These are phyloP conservation scores for Elsinoe batatas DNA, from an alignment of 2,329 filamentous ascomycete species.

Conservation along the genomic window DNA sequence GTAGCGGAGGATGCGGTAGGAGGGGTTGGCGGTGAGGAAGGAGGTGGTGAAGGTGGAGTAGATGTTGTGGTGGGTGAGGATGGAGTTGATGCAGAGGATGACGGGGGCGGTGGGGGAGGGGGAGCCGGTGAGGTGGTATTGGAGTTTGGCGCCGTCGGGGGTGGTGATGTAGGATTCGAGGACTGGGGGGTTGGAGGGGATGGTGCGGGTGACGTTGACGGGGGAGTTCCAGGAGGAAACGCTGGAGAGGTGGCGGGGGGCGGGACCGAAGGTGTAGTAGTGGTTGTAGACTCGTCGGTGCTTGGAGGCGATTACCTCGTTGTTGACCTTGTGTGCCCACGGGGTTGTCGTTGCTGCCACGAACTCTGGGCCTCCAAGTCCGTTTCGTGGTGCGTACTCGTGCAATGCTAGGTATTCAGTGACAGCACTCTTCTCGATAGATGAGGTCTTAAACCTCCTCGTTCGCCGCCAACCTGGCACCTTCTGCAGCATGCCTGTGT, in stretches of 20 bases:
- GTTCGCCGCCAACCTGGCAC: slow-evolving; percentile 72
- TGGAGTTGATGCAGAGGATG: slow-evolving; percentile 68
- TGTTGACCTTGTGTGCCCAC: slow-evolving; percentile 50
- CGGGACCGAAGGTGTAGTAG: slow-evolving; percentile 72
- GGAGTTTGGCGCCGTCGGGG: slow-evolving; percentile 56
- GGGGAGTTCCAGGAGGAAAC: slow-evolving; percentile 48
- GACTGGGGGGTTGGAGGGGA: slow-evolving; percentile 41
- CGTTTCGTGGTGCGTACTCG: slow-evolving; percentile 60
- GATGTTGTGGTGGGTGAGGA: slow-evolving; percentile 68
- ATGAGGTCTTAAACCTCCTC: slow-evolving; percentile 58
- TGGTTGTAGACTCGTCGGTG: slow-evolving; percentile 56
- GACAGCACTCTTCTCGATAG: slow-evolving; percentile 43
- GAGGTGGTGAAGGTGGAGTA: slow-evolving; percentile 64
- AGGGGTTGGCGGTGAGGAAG: slow-evolving; percentile 46
- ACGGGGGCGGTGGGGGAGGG: slow-evolving; percentile 56
- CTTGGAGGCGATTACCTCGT: slow-evolving; percentile 48
- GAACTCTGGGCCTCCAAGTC: slow-evolving; percentile 54
- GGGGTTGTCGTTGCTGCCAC: slow-evolving; percentile 53
- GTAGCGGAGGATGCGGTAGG: slow-evolving; percentile 67
- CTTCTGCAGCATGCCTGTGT: slow-evolving; percentile 59
- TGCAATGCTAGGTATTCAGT: slow-evolving; percentile 58
- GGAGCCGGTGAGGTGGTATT: slow-evolving; percentile 68
- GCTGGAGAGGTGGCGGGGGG: slow-evolving; percentile 55
- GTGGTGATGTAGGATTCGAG: slow-evolving; percentile 61
- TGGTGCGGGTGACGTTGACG: slow-evolving; percentile 41